Conservation (phyloP, 1,284 basidiomycete species). For the Irpex rosettiformis region DNA sequence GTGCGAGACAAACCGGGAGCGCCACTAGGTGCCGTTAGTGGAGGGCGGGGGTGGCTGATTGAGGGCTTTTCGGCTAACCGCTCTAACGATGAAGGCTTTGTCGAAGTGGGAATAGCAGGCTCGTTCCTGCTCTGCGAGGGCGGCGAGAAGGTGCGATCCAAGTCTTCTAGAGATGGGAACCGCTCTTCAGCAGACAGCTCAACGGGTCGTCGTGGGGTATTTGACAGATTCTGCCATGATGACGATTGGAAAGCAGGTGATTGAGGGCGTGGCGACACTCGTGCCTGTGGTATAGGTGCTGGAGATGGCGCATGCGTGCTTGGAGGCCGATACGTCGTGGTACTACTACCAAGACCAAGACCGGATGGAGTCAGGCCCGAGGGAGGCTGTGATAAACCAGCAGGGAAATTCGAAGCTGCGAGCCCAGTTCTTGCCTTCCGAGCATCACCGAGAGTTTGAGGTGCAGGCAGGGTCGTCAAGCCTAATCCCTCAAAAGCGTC, state of each 20-base stretch:
- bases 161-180: slow-evolving; percentile 76
- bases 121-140: slow-evolving; percentile 15
- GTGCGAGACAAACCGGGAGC: not conserved
- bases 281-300: slow-evolving; percentile 34
- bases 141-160: slow-evolving; percentile 58
- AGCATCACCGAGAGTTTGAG: slow-evolving; percentile 73
- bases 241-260: slow-evolving; percentile 19
- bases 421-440: slow-evolving; percentile 65
- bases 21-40: slow-evolving; percentile 6
- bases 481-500: slow-evolving; percentile 80
- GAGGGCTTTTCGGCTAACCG: slow-evolving; percentile 7
- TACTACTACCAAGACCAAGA: slow-evolving; percentile 23
- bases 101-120: slow-evolving; percentile 10
- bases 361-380: slow-evolving; percentile 18
- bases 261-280: slow-evolving; percentile 26
- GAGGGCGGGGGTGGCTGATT: slow-evolving; percentile 4
- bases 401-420: slow-evolving; percentile 40
- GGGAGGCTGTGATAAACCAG: slow-evolving; percentile 19
- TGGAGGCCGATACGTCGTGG: slow-evolving; percentile 28
- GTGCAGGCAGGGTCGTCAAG: slow-evolving; percentile 41
- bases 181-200: slow-evolving; percentile 57
- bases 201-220: slow-evolving; percentile 27
- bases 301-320: slow-evolving; percentile 47
- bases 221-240: slow-evolving; percentile 17
- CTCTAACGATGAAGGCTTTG: slow-evolving; percentile 13